phyloP scores from a whole-genome alignment of 257 asterid genomes.

The Lithospermum erythrorhizon region DNA sequence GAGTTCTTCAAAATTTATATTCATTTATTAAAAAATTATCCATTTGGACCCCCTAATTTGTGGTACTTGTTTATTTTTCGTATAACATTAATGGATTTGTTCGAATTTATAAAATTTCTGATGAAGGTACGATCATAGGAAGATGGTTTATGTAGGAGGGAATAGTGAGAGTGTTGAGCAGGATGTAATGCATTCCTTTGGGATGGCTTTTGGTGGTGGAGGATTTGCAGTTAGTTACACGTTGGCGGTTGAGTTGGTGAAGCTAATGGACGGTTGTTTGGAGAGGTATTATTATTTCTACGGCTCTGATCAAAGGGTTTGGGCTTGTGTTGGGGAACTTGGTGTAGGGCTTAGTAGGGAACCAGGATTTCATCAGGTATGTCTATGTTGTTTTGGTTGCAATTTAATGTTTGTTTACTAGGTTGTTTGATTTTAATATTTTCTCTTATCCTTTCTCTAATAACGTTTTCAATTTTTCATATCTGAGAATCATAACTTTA shows the following conservation, averaged over 20 bases:
- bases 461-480: too few species aligned
- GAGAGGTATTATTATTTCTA: slow-evolving; percentile 57
- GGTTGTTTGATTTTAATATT: too few species aligned
- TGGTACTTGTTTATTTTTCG: too few species aligned
- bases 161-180: slow-evolving; percentile 87
- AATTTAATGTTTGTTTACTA: too few species aligned
- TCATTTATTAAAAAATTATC: too few species aligned
- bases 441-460: too few species aligned
- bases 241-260: slow-evolving; percentile 46
- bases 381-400: neutral
- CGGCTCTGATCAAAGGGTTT: slow-evolving; percentile 86
- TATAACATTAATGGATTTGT: too few species aligned
- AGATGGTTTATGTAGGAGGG: slow-evolving; percentile 74
- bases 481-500: too few species aligned
- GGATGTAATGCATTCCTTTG: slow-evolving; percentile 64
- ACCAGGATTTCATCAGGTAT: slow-evolving; percentile 91
- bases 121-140: slow-evolving; percentile 56
- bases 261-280: slow-evolving; percentile 62
- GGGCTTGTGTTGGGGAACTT: slow-evolving; percentile 80
- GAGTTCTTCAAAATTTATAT: too few species aligned
- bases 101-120: too few species aligned
- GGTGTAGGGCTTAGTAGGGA: slow-evolving; percentile 62
- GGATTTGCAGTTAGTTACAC: slow-evolving; percentile 79
- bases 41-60: too few species aligned
- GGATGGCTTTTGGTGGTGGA: slow-evolving; percentile 95